These are phyloP conservation scores for Colletotrichum truncatum DNA, from an alignment of 2,329 filamentous ascomycete genomes.

Conservation along the genomic window DNA sequence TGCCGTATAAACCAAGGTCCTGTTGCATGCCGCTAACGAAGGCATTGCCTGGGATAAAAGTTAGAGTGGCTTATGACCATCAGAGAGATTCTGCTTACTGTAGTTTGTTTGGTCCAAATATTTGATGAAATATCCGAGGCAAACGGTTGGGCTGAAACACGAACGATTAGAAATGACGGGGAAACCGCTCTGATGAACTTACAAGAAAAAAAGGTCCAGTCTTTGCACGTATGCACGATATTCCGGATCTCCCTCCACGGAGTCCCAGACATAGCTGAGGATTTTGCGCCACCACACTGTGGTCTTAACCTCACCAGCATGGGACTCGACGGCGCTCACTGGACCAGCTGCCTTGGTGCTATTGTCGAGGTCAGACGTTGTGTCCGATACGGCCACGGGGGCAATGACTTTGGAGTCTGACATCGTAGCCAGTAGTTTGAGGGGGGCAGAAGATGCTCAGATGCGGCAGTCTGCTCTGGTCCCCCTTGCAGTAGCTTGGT, in stretches of 20 bases:
- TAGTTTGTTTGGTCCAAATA: slow-evolving; percentile 43
- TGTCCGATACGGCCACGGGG: neutral
- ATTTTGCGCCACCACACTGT: slow-evolving; percentile 2
- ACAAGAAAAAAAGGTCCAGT: slow-evolving; percentile 18
- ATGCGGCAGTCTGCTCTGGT: neutral
- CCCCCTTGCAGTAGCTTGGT: neutral
- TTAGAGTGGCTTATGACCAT: slow-evolving; percentile 6
- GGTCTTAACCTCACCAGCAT: neutral
- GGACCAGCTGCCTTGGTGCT: neutral
- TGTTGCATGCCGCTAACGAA: slow-evolving; percentile 39
- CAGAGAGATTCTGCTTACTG: neutral
- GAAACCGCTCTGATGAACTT: neutral
- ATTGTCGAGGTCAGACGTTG: neutral
- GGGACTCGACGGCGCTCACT: neutral
- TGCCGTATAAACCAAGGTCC: slow-evolving; percentile 36
- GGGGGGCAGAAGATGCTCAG: neutral
- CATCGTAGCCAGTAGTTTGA: neutral
- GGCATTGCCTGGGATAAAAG: slow-evolving; percentile 28
- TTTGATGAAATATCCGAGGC: slow-evolving; percentile 28
- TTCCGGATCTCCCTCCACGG: slow-evolving; percentile 13
- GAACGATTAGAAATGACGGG: neutral
- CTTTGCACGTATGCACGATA: slow-evolving; percentile 14
- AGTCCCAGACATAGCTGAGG: slow-evolving; percentile 16
- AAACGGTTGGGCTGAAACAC: neutral
- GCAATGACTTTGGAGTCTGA: neutral